Conservation (phyloP, 2,329 filamentous ascomycete species). For the Fusarium hainanense region DNA sequence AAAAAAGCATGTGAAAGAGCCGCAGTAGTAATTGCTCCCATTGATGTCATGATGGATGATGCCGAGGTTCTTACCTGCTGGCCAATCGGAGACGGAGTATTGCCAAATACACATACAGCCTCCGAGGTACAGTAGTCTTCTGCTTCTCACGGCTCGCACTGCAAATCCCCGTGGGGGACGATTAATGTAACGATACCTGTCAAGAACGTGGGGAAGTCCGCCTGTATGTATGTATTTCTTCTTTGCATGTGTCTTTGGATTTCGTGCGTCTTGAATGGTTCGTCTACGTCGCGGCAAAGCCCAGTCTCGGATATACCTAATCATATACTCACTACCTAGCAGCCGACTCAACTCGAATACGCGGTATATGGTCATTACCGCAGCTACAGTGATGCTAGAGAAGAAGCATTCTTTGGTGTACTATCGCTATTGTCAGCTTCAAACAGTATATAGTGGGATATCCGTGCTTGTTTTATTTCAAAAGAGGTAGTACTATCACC, state of each 20-base stretch:
- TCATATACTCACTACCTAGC: constrained; percentile 1
- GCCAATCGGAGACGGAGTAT: constrained; percentile 42
- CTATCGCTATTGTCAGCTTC: neutral
- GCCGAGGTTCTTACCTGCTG: constrained; percentile 34
- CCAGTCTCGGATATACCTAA: neutral
- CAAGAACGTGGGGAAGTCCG: constrained; percentile 27
- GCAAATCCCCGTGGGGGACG: constrained; percentile 14
- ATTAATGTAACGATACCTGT: constrained; percentile 2
- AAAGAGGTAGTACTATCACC: neutral
- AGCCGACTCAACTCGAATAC: neutral
- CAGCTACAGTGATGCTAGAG: neutral
- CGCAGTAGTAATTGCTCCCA: constrained; percentile 5
- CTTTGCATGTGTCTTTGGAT: constrained; percentile 17
- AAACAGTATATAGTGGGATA: neutral
- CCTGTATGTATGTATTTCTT: neutral
- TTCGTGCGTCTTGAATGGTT: neutral
- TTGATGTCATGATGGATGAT: constrained; percentile 46
- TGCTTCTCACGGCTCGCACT: constrained; percentile 18
- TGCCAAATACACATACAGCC: constrained; percentile 34
- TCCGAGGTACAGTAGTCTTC: constrained; percentile 23
- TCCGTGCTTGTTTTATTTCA: neutral
- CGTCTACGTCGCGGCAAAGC: neutral
- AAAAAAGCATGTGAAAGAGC: constrained; percentile 41
- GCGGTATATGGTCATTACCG: neutral
- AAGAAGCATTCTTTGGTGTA: neutral